These are phyloP conservation scores for Pouteria campechiana DNA, from an alignment of 179 eudicot genomes.

Conservation along the genomic window DNA sequence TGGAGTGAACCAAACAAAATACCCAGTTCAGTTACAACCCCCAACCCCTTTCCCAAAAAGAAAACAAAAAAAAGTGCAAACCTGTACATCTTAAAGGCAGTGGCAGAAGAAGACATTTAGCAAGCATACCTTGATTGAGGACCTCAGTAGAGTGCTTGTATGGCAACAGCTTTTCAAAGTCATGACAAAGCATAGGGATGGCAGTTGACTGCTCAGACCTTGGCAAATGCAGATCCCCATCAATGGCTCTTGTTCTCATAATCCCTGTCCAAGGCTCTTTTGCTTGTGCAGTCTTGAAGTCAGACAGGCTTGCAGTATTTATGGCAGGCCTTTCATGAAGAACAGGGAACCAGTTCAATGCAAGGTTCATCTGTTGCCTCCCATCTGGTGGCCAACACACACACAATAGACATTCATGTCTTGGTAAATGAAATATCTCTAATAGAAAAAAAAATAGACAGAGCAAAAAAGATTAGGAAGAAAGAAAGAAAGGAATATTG, in stretches of 20 bases:
- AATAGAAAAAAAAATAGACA: too few species aligned
- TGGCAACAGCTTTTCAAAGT: conserved; percentile 1
- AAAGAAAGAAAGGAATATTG: too few species aligned
- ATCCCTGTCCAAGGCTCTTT: conserved; percentile 1
- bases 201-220: conserved; percentile 3
- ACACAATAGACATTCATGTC: too few species aligned
- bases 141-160: not conserved
- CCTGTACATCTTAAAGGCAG: too few species aligned
- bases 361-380: conserved; percentile 10
- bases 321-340: conserved; percentile 6
- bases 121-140: conserved; percentile 6
- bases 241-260: conserved; percentile 2
- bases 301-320: conserved; percentile 11
- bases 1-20: too few species aligned
- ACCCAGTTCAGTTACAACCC: too few species aligned
- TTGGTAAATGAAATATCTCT: too few species aligned
- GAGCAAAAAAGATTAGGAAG: too few species aligned
- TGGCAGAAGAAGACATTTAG: too few species aligned
- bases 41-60: too few species aligned
- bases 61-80: too few species aligned
- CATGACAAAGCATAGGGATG: not conserved
- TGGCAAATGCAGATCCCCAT: conserved; percentile 1
- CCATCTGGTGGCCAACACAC: too few species aligned
- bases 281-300: conserved; percentile 10
- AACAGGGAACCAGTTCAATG: conserved; percentile 7